These are phyloP conservation scores for Fusarium subtropicale DNA, from an alignment of 2,329 filamentous ascomycete species.

Conservation along the genomic window DNA sequence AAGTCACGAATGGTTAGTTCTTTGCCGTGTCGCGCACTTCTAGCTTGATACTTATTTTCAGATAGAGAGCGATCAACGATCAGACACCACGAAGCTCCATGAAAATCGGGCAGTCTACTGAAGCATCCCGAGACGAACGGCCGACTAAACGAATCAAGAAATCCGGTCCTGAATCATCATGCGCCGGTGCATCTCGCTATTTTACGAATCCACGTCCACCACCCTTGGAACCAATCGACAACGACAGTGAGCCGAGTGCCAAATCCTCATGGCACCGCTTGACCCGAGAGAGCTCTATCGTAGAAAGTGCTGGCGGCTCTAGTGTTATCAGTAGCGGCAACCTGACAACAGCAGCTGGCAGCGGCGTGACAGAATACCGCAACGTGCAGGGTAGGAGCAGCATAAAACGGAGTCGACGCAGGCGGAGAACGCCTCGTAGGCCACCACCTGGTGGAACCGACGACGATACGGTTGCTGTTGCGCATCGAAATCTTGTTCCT, in stretches of 20 bases:
- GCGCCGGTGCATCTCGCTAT: not conserved
- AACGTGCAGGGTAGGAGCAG: constrained; percentile 20
- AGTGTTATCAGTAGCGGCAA: constrained; percentile 35
- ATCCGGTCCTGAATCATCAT: not conserved
- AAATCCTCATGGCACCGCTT: constrained; percentile 20
- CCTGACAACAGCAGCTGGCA: constrained; percentile 8
- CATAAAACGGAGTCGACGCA: constrained; percentile 11
- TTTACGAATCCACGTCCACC: constrained; percentile 2
- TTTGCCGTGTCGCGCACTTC: not conserved
- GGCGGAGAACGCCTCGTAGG: constrained; percentile 11
- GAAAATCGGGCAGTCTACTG: constrained; percentile 3
- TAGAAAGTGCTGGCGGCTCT: constrained; percentile 30
- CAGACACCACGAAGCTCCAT: constrained; percentile 42
- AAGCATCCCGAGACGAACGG: constrained; percentile 22
- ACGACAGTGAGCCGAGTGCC: constrained; percentile 11
- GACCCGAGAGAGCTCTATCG: constrained; percentile 38
- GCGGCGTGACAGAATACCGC: constrained; percentile 39
- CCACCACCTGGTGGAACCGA: constrained; percentile 13
- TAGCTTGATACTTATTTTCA: constrained; percentile 20
- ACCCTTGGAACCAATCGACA: constrained; percentile 27
- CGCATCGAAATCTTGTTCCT: constrained; percentile 30
- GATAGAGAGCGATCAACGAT: constrained; percentile 44
- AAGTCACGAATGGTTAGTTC: constrained; percentile 43
- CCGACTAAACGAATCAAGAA: constrained; percentile 43
- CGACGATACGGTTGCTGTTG: constrained; percentile 26